Conservation (phyloP, 2,329 filamentous ascomycete species). For the Penicillium sp. region DNA sequence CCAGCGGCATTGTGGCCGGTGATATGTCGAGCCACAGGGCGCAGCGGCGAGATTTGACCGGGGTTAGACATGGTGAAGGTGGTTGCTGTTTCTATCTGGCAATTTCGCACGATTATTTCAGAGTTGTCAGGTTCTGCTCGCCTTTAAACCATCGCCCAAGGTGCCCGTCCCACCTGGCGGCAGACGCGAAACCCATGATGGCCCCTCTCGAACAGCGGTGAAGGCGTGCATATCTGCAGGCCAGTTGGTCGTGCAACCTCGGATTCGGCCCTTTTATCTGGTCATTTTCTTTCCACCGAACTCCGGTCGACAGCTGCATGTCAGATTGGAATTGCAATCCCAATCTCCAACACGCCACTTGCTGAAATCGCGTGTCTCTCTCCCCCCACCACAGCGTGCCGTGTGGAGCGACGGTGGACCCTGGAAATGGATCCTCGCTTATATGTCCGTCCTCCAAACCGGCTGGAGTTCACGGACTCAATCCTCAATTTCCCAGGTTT, state of each 20-base stretch:
- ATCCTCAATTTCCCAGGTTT: neutral
- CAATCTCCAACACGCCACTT: neutral
- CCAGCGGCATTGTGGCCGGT: constrained; percentile 43
- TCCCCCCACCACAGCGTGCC: neutral
- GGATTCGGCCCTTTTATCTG: neutral
- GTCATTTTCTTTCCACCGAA: too few relatives aligned
- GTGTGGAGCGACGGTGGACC: constrained; percentile 1
- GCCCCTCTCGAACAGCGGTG: constrained; percentile 5
- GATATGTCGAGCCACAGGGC: constrained; percentile 36
- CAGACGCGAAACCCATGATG: neutral
- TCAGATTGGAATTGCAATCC: neutral
- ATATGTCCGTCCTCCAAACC: neutral
- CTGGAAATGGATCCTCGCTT: constrained; percentile 1
- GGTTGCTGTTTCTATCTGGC: neutral
- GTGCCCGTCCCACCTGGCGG: neutral
- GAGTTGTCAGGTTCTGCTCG: neutral
- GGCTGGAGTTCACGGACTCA: neutral
- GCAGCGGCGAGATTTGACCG: constrained; percentile 34
- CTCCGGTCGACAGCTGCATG: neutral
- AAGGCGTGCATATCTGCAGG: neutral
- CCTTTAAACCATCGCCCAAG: neutral
- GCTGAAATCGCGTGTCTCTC: neutral
- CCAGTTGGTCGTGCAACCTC: neutral
- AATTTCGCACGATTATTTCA: neutral
- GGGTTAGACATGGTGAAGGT: constrained; percentile 22